Percentiles rank a stretch among this genome's conserved stretches.
These are phyloP conservation scores for Pleodorina starrii DNA, from an alignment of 139 green algal species.

Conservation along the genomic window DNA sequence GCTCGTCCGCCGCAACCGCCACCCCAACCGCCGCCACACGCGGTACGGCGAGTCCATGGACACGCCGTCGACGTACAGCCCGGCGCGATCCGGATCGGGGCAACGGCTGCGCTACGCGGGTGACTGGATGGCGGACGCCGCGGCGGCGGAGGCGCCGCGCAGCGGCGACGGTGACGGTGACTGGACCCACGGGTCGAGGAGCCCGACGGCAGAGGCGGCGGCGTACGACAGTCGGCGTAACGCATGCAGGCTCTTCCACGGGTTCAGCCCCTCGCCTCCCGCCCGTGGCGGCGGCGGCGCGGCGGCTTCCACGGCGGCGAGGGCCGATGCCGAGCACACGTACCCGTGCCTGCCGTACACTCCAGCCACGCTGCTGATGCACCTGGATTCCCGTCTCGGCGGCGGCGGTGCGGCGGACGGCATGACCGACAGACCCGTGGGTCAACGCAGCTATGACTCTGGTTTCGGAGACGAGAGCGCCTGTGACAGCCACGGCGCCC, in stretches of 20 bases:
- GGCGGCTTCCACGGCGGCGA: not conserved
- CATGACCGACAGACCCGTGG: too few relatives aligned
- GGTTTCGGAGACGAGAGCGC: not conserved
- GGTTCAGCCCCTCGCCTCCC: too few relatives aligned
- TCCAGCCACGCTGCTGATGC: not conserved
- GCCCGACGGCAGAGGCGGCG: not conserved
- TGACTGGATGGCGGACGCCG: too few relatives aligned
- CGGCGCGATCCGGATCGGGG: not conserved
- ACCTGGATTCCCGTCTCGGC: not conserved
- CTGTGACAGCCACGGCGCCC: not conserved
- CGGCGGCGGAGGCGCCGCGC: too few relatives aligned
- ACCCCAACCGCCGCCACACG: conserved; percentile 17
- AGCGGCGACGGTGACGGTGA: not conserved
- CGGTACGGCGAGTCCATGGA: conserved; percentile 26
- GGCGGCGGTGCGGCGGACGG: too few relatives aligned
- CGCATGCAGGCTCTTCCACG: too few relatives aligned
- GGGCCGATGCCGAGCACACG: not conserved
- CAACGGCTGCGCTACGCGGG: too few relatives aligned
- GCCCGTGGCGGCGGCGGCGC: not conserved
- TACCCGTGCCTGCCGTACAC: conserved; percentile 37
- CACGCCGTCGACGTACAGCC: conserved; percentile 11
- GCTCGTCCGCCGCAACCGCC: not conserved
- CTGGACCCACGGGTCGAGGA: not conserved
- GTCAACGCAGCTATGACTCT: too few relatives aligned
- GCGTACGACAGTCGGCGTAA: too few relatives aligned